Base-by-base conservation (phyloP, 306 rosid genomes). In the Dalbergia oliveri region DNA sequence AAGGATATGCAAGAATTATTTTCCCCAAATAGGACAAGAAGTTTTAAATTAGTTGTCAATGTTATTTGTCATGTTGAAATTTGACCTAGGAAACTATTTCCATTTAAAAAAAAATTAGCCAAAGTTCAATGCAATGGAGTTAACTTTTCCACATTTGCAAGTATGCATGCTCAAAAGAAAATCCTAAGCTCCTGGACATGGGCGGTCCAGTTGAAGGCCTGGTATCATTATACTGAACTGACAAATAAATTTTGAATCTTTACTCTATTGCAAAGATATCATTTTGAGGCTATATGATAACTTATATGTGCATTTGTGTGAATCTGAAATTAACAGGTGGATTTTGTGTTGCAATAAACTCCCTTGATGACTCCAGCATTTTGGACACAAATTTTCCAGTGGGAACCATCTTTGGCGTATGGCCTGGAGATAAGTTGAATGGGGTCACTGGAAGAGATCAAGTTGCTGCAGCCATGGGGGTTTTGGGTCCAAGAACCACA, bases 401-500 rank as follows among this genome's bases (percentile, higher is more conserved):
- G 2, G 99, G 99, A 59, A 96, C 99, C 53, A 96, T 96, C 39
- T 93, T 96, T 77, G 99, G 99, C 4, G 99, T 91, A 83, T 93
- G 99, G 99, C 98, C 99, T n/a, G 99, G 99, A 43, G 98, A 96
- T 76, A 90, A 93, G 92, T 81, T 96, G 69, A 85, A 88, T 4
- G 98, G 98, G n/a, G 84, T 96, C 49, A 89, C 89, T 0, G 99
- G 99, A 88, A 84, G 89, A 81, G 99, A 91, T 69, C 99, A 96
- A 85, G 99, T 85, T 61, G 99, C 99, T 23, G 94, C 99, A 41
- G 99, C 99, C 76, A 96, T 96, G 98, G 99, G 99, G 31, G 93
- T 96, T 71, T 86, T 91, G 53, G 99, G 99, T 73, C 99, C 99
- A 8, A 84, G 99, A 86, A 96, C 99, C 19, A 96, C 99, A 1